These are phyloP conservation scores for Trichothecium roseum DNA, from an alignment of 2,329 filamentous ascomycete species.

Conservation along the genomic window DNA sequence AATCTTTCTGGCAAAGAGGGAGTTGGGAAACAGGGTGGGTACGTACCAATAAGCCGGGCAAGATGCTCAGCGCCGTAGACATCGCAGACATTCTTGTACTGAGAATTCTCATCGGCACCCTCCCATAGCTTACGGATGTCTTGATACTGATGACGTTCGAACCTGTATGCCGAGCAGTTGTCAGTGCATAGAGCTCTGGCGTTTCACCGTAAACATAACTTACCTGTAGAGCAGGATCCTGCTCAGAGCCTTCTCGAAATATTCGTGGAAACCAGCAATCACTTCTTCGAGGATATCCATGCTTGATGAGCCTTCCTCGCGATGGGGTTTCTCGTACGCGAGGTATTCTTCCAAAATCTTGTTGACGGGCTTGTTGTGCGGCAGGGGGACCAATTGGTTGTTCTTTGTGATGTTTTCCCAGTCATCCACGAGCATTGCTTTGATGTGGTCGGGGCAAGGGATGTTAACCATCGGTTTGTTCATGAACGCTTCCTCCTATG, in stretches of 20 bases:
- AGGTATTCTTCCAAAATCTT: constrained; percentile 75
- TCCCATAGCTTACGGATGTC: constrained; percentile 65
- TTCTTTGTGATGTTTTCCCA: constrained; percentile 99
- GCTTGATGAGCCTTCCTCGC: constrained; percentile 56
- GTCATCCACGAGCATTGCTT: constrained; percentile 89
- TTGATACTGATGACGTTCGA: constrained; percentile 82
- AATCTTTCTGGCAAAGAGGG: too few relatives aligned
- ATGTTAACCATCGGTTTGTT: constrained; percentile 77
- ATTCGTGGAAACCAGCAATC: constrained; percentile 74
- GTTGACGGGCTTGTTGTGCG: constrained; percentile 63
- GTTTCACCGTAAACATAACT: too few relatives aligned
- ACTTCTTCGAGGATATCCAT: constrained; percentile 86
- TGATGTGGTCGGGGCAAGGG: constrained; percentile 77
- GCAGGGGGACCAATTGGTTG: constrained; percentile 76
- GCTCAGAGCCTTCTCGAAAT: constrained; percentile 85
- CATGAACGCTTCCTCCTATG: constrained; percentile 79
- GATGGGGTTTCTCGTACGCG: constrained; percentile 56
- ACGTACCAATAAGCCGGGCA: constrained; percentile 74
- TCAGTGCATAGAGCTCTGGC: too few relatives aligned
- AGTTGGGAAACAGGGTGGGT: too few relatives aligned
- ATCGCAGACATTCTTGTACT: constrained; percentile 64
- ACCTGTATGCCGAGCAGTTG: constrained; percentile 36
- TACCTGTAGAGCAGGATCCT: constrained; percentile 78
- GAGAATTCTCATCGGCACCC: constrained; percentile 47
- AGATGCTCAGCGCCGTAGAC: constrained; percentile 92